Percentiles rank a stretch among this genome's conserved stretches.
phyloP scores from a whole-genome alignment of 495 filamentous ascomycete genomes.

The Venustampulla echinocandica region DNA sequence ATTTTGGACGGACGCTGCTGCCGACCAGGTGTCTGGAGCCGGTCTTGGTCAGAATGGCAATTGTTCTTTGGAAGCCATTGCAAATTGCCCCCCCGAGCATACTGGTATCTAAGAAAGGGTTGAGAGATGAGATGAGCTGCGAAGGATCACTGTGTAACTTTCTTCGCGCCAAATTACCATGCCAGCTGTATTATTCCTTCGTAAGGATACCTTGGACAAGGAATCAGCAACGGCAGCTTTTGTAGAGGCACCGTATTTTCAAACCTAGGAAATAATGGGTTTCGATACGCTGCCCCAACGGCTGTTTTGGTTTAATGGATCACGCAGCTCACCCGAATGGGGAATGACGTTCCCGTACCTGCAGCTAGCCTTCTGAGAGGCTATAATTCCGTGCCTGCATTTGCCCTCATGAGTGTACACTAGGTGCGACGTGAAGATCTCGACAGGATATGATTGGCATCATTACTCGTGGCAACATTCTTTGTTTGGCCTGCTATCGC shows the following conservation, averaged over 20 bases:
- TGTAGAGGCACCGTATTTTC: neutral
- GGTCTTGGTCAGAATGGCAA: too few relatives aligned
- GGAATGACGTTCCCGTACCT: slow-evolving; percentile 11
- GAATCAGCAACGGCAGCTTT: neutral
- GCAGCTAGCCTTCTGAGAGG: slow-evolving; percentile 11
- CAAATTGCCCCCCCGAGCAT: too few relatives aligned
- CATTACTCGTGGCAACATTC: slow-evolving; percentile 4
- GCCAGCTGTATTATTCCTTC: neutral
- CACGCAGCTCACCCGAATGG: neutral
- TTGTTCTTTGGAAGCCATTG: too few relatives aligned
- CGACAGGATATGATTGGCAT: slow-evolving; percentile 2
- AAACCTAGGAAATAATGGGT: neutral
- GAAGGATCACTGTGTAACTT: too few relatives aligned
- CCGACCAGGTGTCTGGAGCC: neutral
- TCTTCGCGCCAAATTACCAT: neutral
- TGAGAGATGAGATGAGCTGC: too few relatives aligned
- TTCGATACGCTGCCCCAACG: neutral
- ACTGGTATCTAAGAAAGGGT: too few relatives aligned
- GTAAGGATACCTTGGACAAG: neutral
- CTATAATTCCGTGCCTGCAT: neutral
- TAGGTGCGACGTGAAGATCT: neutral
- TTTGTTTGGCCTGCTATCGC: neutral
- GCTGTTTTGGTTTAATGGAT: neutral
- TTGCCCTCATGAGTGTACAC: neutral
- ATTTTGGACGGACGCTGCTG: neutral